These are phyloP conservation scores for Pilaira anomala DNA, from an alignment of 192 early-diverging fungal genomes.

Conservation along the genomic window DNA sequence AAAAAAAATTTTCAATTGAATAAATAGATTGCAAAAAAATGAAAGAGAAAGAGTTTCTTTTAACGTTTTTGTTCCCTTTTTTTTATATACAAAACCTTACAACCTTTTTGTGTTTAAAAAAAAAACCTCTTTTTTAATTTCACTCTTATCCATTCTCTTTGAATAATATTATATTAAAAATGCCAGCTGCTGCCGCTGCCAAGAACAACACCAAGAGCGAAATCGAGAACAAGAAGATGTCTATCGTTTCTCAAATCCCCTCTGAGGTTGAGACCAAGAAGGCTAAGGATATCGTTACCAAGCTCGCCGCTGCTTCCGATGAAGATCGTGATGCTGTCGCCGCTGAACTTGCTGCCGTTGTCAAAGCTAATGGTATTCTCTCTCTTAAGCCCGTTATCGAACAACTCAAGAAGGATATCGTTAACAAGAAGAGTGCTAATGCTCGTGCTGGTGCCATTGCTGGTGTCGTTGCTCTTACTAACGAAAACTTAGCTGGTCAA, in stretches of 20 bases:
- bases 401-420: constrained; percentile 53
- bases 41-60: neutral
- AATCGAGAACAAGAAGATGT: constrained; percentile 29
- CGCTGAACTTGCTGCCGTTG: constrained; percentile 30
- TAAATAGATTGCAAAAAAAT: neutral
- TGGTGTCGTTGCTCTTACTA: constrained; percentile 57
- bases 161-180: constrained; percentile 12
- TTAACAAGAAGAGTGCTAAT: constrained; percentile 66
- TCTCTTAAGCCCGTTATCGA: constrained; percentile 60
- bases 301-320: constrained; percentile 29
- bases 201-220: constrained; percentile 25
- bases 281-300: constrained; percentile 30
- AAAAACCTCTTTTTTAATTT: neutral
- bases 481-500: constrained; percentile 41
- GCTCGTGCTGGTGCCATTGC: constrained; percentile 63
- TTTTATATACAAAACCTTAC: neutral
- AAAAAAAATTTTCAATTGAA: too few relatives aligned
- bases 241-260: constrained; percentile 12
- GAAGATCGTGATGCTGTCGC: constrained; percentile 31
- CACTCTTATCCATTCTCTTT: neutral
- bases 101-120: constrained; percentile 6
- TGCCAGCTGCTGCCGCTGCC: constrained; percentile 32
- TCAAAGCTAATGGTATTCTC: constrained; percentile 57
- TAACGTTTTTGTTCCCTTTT: neutral
- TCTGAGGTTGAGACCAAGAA: constrained; percentile 28